These are phyloP conservation scores for Daldinia caldariorum DNA, from an alignment of 495 filamentous ascomycete genomes.

Conservation along the genomic window DNA sequence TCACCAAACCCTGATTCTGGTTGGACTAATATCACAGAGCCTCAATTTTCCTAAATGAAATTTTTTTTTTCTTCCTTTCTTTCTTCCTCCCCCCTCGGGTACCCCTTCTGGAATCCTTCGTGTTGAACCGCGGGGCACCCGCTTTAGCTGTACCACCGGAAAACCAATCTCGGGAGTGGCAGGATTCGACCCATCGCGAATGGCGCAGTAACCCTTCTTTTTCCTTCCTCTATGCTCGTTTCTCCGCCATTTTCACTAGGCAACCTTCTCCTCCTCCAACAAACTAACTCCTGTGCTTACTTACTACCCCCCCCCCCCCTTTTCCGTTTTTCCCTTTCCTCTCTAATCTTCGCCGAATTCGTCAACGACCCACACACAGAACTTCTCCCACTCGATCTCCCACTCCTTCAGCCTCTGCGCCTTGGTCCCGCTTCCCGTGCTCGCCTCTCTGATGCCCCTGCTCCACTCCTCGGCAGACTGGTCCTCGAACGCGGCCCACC, in stretches of 20 bases:
- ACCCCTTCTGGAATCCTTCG: background rate
- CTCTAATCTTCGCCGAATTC: constrained; percentile 72
- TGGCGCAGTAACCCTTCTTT: constrained; percentile 2
- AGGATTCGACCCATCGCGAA: constrained; percentile 15
- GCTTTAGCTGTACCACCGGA: constrained; percentile 8
- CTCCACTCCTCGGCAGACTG: constrained; percentile 73
- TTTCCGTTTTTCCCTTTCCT: constrained; percentile 7
- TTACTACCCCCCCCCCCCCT: background rate
- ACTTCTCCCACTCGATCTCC: constrained; percentile 83
- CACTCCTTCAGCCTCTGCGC: constrained; percentile 79
- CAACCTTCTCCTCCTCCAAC: constrained; percentile 11
- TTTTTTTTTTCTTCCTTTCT: constrained; percentile 10
- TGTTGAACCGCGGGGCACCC: constrained; percentile 31
- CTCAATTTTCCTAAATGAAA: constrained; percentile 25
- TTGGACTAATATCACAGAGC: constrained; percentile 32
- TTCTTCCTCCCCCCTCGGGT: constrained; percentile 7
- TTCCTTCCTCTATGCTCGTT: background rate
- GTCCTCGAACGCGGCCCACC: constrained; percentile 90
- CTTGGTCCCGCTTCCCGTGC: constrained; percentile 76
- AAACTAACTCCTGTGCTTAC: constrained; percentile 19
- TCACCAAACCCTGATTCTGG: constrained; percentile 8
- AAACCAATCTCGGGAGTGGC: constrained; percentile 24
- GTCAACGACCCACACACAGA: constrained; percentile 88
- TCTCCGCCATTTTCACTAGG: constrained; percentile 22
- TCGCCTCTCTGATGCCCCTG: constrained; percentile 74